These are phyloP conservation scores for Strombidium stylifer DNA, from an alignment of 73 alveolate genomes.

Conservation along the genomic window DNA sequence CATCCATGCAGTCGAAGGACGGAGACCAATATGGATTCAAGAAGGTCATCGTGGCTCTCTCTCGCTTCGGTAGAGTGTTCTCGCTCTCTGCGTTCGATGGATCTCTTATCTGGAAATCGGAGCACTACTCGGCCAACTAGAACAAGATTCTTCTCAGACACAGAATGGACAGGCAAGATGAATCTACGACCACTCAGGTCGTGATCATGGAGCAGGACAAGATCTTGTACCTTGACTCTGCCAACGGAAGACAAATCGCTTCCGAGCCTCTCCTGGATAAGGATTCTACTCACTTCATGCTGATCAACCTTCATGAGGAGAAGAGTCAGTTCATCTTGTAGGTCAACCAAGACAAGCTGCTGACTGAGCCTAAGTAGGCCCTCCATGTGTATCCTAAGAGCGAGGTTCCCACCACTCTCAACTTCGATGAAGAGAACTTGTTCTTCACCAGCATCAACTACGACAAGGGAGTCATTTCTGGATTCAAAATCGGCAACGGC, in stretches of 20 bases:
- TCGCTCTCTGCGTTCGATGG: constrained; percentile 30
- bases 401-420: too few relatives aligned
- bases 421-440: background rate
- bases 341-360: background rate
- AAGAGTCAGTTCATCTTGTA: constrained; percentile 9
- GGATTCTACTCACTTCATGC: background rate
- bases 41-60: constrained; percentile 7
- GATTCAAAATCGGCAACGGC: constrained; percentile 8
- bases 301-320: background rate
- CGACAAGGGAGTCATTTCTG: background rate
- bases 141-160: constrained; percentile 20
- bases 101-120: constrained; percentile 1
- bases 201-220: constrained; percentile 5
- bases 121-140: background rate
- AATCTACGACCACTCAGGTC: constrained; percentile 2
- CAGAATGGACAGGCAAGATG: constrained; percentile 24
- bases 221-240: constrained; percentile 6
- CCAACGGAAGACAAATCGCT: background rate
- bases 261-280: background rate
- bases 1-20: too few relatives aligned
- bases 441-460: constrained; percentile 7
- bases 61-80: constrained; percentile 26
- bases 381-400: too few relatives aligned
- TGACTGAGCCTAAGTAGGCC: background rate
- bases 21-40: constrained; percentile 20